Percentiles rank a stretch among this genome's conserved stretches.
phyloP scores from a whole-genome alignment of 2,329 filamentous ascomycete species.

The Fusarium begoniae region DNA sequence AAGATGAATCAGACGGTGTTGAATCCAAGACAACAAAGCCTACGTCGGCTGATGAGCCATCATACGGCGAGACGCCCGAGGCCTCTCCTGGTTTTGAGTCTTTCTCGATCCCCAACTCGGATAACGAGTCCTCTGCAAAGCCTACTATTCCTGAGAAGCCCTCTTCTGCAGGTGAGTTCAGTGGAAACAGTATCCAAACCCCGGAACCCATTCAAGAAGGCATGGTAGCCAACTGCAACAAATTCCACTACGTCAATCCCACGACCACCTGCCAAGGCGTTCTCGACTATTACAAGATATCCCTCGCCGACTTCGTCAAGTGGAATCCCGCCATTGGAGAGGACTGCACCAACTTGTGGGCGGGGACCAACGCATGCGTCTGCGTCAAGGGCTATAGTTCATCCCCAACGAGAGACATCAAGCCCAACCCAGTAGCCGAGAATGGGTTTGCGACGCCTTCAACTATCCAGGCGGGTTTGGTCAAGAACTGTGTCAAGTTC shows the following conservation, averaged over 20 bases:
- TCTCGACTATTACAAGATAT: neutral
- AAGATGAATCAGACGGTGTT: neutral
- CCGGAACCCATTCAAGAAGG: neutral
- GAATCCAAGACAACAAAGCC: neutral
- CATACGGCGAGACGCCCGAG: neutral
- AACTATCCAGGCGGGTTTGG: neutral
- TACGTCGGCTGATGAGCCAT: neutral
- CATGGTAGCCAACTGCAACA: constrained; percentile 3
- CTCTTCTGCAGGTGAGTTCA: neutral
- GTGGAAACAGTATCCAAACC: neutral
- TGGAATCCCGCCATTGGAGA: neutral
- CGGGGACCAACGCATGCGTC: neutral
- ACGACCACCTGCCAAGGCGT: neutral
- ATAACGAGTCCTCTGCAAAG: neutral
- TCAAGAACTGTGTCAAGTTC: constrained; percentile 10
- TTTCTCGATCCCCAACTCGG: neutral
- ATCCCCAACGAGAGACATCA: neutral
- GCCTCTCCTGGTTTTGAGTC: rapidly evolving
- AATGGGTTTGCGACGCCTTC: neutral
- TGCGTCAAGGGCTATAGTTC: neutral
- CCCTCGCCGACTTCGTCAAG: neutral
- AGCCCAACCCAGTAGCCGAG: neutral
- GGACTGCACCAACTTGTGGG: neutral
- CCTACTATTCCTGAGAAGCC: neutral
- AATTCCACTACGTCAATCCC: neutral